Conservation (phyloP, 306 rosid species). For the Prunus kanzakura region DNA sequence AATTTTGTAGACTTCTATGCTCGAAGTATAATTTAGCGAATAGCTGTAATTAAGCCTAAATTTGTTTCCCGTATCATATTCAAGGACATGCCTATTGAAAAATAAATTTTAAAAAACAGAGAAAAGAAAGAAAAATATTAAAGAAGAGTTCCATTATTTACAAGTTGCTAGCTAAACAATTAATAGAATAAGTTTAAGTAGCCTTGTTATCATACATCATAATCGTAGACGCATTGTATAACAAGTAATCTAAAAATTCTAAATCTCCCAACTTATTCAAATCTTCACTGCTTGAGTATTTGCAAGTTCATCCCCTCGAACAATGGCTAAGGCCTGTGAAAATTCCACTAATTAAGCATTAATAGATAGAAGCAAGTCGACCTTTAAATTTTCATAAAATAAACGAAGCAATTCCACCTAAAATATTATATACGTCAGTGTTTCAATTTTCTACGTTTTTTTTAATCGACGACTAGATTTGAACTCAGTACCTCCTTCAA, state of each 20-base stretch:
- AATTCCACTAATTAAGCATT: background rate
- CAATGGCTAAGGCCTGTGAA: conserved; percentile 27
- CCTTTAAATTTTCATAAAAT: too few relatives aligned
- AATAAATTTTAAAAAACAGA: too few relatives aligned
- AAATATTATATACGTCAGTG: background rate
- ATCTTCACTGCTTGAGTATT: background rate
- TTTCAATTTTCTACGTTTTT: background rate
- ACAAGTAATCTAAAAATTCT: background rate
- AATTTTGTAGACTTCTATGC: too few relatives aligned
- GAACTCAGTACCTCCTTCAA: too few relatives aligned
- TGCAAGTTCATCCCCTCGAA: conserved; percentile 25
- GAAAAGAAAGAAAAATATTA: too few relatives aligned
- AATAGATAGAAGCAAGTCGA: background rate
- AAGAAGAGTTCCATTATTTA: background rate
- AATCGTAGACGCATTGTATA: background rate
- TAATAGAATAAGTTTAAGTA: background rate
- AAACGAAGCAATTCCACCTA: too few relatives aligned
- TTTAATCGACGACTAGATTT: too few relatives aligned
- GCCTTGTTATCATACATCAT: background rate
- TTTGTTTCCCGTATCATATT: too few relatives aligned
- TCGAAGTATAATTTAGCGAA: too few relatives aligned
- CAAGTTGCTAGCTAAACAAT: background rate
- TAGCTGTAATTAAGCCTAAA: too few relatives aligned
- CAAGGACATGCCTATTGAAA: too few relatives aligned
- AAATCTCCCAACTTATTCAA: background rate